These are phyloP conservation scores for Lavandula angustifolia DNA, from an alignment of 257 asterid genomes.

Conservation along the genomic window DNA sequence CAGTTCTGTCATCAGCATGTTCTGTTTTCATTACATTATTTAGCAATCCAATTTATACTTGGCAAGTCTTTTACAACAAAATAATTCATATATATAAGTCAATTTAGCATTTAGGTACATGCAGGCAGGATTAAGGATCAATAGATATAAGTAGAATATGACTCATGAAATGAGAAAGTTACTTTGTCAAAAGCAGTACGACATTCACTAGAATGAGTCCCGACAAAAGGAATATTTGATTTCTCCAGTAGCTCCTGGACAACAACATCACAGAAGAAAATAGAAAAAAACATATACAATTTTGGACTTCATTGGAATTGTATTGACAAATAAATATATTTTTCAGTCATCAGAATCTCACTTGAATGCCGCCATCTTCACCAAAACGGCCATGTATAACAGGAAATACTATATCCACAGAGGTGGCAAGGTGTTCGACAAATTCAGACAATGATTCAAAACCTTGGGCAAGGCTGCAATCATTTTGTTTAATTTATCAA, in stretches of 20 bases:
- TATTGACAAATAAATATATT: conserved; percentile 7
- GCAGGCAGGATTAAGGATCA: conserved; percentile 21
- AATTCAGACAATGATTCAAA: conserved; percentile 67
- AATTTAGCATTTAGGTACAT: neutral
- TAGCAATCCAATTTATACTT: conserved; percentile 3
- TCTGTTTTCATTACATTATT: neutral
- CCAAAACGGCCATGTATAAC: conserved; percentile 95
- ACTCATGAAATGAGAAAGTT: conserved; percentile 31
- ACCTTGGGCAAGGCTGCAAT: conserved; percentile 84
- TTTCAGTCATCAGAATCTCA: conserved; percentile 36
- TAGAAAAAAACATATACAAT: neutral
- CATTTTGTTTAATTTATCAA: conserved; percentile 15
- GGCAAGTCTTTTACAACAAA: neutral
- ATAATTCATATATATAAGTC: conserved; percentile 1
- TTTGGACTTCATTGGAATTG: neutral
- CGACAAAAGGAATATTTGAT: conserved; percentile 69
- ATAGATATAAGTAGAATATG: neutral
- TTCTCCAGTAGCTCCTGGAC: conserved; percentile 73
- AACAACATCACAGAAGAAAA: conserved; percentile 17
- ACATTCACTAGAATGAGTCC: conserved; percentile 68
- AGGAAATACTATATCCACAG: conserved; percentile 84
- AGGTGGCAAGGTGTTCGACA: conserved; percentile 63
- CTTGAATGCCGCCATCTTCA: conserved; percentile 97
- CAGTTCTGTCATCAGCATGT: neutral
- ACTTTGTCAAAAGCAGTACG: conserved; percentile 84